Percentiles rank a stretch among this genome's conserved stretches.
Evolutionary conservation across 331 rosid genomes (phyloP).

Genomic region (Cydonia oblonga): DNA sequence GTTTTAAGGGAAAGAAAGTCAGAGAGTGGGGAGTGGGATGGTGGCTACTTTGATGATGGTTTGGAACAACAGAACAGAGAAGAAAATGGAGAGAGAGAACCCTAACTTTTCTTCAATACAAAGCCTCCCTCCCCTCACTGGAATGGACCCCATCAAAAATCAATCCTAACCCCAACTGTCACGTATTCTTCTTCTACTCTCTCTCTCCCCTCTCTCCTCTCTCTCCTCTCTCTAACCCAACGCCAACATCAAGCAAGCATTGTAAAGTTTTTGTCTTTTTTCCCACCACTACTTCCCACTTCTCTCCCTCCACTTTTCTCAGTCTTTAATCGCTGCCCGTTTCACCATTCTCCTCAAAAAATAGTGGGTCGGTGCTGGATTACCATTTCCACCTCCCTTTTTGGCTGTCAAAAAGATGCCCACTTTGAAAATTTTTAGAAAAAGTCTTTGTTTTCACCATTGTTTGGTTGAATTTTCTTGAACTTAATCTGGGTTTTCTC

Average conservation of each 20-base stretch:
- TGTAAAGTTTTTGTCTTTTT: conserved; percentile 11
- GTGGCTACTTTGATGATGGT: conserved; percentile 24
- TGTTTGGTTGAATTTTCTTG: conserved; percentile 17
- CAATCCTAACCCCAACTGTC: conserved; percentile 55
- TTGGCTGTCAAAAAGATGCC: conserved; percentile 43
- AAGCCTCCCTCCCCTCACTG: conserved; percentile 17
- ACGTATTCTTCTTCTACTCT: conserved; percentile 39
- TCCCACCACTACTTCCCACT: conserved; percentile 10
- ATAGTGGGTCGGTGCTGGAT: conserved; percentile 61
- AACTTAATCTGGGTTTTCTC: conserved; percentile 15
- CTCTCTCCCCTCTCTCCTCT: no score
- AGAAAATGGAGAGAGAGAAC: conserved; percentile 18
- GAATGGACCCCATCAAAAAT: conserved; percentile 26
- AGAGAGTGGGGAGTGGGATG: conserved; percentile 7
- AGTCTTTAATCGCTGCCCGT: conserved; percentile 57
- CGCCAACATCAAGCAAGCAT: neutral
- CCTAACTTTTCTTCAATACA: conserved; percentile 13
- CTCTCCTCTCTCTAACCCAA: conserved; percentile 5
- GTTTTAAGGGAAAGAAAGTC: neutral
- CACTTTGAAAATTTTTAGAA: conserved; percentile 3
- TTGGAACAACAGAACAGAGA: conserved; percentile 1
- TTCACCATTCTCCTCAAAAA: conserved; percentile 28
- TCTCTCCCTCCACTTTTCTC: conserved; percentile 32
- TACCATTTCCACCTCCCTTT: conserved; percentile 26
- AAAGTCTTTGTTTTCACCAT: conserved; percentile 9